Evolutionary conservation across 1,139 yeast genomes (phyloP).

Genomic region (Candida freyschussii): DNA sequence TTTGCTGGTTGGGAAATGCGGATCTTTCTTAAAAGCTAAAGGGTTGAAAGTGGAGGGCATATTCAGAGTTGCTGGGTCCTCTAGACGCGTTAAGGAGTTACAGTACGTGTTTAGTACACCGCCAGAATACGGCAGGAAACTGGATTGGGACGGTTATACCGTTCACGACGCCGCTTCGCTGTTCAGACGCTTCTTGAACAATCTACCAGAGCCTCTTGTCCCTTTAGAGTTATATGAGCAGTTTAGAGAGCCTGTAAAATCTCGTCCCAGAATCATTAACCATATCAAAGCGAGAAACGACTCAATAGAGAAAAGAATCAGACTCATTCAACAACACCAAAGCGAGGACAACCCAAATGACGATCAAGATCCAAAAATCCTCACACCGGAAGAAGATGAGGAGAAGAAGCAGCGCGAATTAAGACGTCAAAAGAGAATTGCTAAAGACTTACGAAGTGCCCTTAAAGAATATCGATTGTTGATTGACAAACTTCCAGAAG

Average conservation of each 20-base stretch:
- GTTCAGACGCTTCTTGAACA: conserved; percentile 77
- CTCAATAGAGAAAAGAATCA: conserved; percentile 26
- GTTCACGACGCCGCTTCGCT: conserved; percentile 98
- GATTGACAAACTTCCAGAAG: conserved; percentile 60
- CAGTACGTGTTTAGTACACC: conserved; percentile 81
- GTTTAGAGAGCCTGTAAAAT: conserved; percentile 73
- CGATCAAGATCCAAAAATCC: conserved; percentile 19
- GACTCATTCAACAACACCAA: conserved; percentile 18
- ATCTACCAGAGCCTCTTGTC: conserved; percentile 87
- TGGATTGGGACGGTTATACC: conserved; percentile 88
- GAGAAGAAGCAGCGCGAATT: conserved; percentile 31
- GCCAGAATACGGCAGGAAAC: conserved; percentile 82
- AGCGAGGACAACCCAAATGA: conserved; percentile 23
- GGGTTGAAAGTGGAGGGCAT: conserved; percentile 83
- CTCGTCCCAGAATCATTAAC: conserved; percentile 54
- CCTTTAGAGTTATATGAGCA: conserved; percentile 73
- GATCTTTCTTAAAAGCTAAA: conserved; percentile 73
- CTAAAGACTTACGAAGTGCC: conserved; percentile 63
- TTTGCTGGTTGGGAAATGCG: conserved; percentile 92
- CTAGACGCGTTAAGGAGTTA: conserved; percentile 79
- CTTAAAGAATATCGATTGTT: conserved; percentile 66
- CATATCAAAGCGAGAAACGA: conserved; percentile 52
- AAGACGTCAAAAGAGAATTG: conserved; percentile 35
- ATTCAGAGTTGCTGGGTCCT: conserved; percentile 89
- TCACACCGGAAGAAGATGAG: conserved; percentile 26